Percentiles rank a stretch among this genome's conserved stretches.
phyloP scores from a whole-genome alignment of 257 asterid species.

The Solanum raphanifolium region DNA sequence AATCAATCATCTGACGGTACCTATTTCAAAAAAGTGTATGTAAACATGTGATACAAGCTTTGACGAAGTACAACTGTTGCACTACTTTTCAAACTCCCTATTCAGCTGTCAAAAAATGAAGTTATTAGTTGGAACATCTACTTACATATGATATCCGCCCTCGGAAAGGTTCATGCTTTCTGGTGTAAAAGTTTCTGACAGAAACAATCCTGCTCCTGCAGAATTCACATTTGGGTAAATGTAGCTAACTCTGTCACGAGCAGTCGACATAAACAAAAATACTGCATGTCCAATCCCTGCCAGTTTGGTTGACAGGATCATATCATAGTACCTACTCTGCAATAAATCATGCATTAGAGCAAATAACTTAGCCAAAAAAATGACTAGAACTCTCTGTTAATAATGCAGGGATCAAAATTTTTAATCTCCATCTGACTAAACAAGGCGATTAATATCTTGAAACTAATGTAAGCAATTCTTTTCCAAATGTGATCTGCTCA shows the following conservation, averaged over 20 bases:
- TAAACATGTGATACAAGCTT: background rate
- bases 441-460: background rate
- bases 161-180: slow-evolving; percentile 50
- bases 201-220: slow-evolving; percentile 74
- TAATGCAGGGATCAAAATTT: too few species aligned
- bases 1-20: slow-evolving; percentile 71
- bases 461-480: background rate
- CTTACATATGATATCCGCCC: slow-evolving; percentile 73
- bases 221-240: slow-evolving; percentile 75
- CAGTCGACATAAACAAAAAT: slow-evolving; percentile 73
- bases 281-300: slow-evolving; percentile 84
- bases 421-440: background rate
- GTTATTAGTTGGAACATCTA: background rate
- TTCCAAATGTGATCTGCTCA: background rate
- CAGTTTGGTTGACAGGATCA: slow-evolving; percentile 67
- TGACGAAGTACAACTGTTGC: background rate
- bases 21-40: slow-evolving; percentile 10
- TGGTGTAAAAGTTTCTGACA: slow-evolving; percentile 58
- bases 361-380: background rate
- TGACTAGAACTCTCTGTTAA: background rate
- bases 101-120: background rate
- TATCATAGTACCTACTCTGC: slow-evolving; percentile 76
- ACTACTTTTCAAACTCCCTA: background rate
- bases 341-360: slow-evolving; percentile 2
- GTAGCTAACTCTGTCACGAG: slow-evolving; percentile 72